phyloP scores from a whole-genome alignment of 495 filamentous ascomycete species.

The Trypethelium eluteriae region DNA sequence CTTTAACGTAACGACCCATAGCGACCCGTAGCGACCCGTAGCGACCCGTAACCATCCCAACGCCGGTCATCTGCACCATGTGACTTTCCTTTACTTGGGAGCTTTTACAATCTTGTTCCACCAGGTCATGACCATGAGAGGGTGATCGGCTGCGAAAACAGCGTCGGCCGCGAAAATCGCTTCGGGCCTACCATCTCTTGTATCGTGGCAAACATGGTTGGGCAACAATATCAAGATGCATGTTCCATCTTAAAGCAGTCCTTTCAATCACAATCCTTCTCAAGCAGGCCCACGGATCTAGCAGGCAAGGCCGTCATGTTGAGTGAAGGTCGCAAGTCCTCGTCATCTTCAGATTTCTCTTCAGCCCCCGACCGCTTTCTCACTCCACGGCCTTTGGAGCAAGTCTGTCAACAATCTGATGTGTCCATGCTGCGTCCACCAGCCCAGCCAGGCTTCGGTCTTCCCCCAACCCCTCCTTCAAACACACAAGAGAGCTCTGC shows the following conservation, averaged over 20 bases:
- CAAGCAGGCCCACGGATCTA: not conserved
- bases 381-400: not conserved
- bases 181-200: not conserved
- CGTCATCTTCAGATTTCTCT: not conserved
- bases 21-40: too few relatives aligned
- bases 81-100: too few relatives aligned
- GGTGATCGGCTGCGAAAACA: too few relatives aligned
- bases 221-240: not conserved
- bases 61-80: too few relatives aligned
- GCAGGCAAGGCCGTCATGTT: not conserved
- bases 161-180: too few relatives aligned
- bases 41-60: too few relatives aligned
- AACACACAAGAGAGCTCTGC: constrained; percentile 10
- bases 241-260: not conserved
- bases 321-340: too few relatives aligned
- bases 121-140: too few relatives aligned
- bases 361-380: not conserved
- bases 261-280: not conserved
- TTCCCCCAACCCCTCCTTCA: constrained; percentile 26
- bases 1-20: too few relatives aligned
- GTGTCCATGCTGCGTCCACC: not conserved
- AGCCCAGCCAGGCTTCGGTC: constrained; percentile 8
- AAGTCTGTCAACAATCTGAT: not conserved
- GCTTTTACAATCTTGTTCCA: too few relatives aligned
- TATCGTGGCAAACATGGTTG: not conserved